Conservation (phyloP, 2,329 filamentous ascomycete species). For the Aspergillus amoenus region DNA sequence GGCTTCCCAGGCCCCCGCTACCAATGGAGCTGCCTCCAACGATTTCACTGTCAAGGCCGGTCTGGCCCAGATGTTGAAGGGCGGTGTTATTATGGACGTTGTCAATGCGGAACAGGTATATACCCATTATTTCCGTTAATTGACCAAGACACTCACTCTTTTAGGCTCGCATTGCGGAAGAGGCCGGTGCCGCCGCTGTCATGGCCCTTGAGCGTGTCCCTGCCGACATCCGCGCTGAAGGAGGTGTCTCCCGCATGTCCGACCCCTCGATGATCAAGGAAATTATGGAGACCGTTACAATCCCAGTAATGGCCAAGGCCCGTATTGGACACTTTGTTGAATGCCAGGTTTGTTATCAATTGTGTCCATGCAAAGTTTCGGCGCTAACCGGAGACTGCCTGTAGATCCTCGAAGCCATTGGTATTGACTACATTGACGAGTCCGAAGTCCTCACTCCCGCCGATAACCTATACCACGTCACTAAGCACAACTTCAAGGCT, state of each 20-base stretch:
- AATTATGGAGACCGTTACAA: slow-evolving; percentile 92
- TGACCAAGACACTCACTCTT: not conserved
- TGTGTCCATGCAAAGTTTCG: too few relatives aligned
- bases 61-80: slow-evolving; percentile 96
- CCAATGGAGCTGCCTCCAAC: slow-evolving; percentile 41
- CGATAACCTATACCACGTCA: slow-evolving; percentile 86
- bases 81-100: slow-evolving; percentile 99
- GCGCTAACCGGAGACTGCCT: not conserved
- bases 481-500: slow-evolving; percentile 77
- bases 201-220: slow-evolving; percentile 98
- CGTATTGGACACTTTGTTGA: slow-evolving; percentile 97
- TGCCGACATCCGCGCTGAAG: slow-evolving; percentile 88
- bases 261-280: slow-evolving; percentile 92
- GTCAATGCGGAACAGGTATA: slow-evolving; percentile 78
- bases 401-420: slow-evolving; percentile 88
- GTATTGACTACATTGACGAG: slow-evolving; percentile 97
- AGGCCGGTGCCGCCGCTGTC: slow-evolving; percentile 91
- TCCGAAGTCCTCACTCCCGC: slow-evolving; percentile 96
- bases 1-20: slow-evolving; percentile 32
- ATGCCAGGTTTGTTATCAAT: slow-evolving; percentile 64
- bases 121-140: not conserved
- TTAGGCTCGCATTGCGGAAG: slow-evolving; percentile 91
- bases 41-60: slow-evolving; percentile 91
- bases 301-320: slow-evolving; percentile 98
- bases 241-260: slow-evolving; percentile 95